phyloP scores from a whole-genome alignment of 2,329 filamentous ascomycete species.

The Hyphodiscus sp. region DNA sequence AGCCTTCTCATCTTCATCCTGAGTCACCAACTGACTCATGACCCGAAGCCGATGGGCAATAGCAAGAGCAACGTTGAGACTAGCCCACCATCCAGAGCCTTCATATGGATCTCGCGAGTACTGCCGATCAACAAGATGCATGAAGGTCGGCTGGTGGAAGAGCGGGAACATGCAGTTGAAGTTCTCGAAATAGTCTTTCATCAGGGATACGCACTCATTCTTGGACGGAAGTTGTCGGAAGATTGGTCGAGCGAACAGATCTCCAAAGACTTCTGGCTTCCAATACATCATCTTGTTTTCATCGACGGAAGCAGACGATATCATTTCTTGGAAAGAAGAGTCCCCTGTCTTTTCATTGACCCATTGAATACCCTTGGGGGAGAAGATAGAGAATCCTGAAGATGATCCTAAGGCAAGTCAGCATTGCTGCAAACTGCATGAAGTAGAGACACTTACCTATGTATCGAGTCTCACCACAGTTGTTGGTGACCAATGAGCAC shows the following conservation, averaged over 20 bases:
- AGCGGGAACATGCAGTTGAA: slow-evolving; percentile 99
- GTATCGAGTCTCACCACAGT: slow-evolving; percentile 89
- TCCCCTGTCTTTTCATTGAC: slow-evolving; percentile 98
- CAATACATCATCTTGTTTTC: slow-evolving; percentile 96
- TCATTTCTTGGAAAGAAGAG: slow-evolving; percentile 89
- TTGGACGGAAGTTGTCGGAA: slow-evolving; percentile 81
- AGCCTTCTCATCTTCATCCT: slow-evolving; percentile 88
- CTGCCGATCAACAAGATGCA: slow-evolving; percentile 91
- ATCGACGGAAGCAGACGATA: slow-evolving; percentile 81
- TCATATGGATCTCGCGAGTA: slow-evolving; percentile 91
- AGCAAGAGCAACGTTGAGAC: slow-evolving; percentile 87
- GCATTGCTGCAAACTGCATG: slow-evolving; percentile 11
- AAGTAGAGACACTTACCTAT: slow-evolving; percentile 58
- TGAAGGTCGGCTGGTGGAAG: slow-evolving; percentile 96
- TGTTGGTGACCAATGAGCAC: slow-evolving; percentile 95
- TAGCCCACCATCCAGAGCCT: slow-evolving; percentile 97
- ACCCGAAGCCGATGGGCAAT: slow-evolving; percentile 87
- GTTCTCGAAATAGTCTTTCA: slow-evolving; percentile 94
- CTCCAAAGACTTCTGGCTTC: slow-evolving; percentile 95
- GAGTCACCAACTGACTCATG: slow-evolving; percentile 87
- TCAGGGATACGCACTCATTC: slow-evolving; percentile 76
- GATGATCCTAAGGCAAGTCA: slow-evolving; percentile 63
- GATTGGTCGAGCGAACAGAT: slow-evolving; percentile 79
- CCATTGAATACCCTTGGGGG: slow-evolving; percentile 96
- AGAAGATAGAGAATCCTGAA: slow-evolving; percentile 98